phyloP scores from a whole-genome alignment of 192 early-diverging fungal genomes.

The Phycomyces nitens region DNA sequence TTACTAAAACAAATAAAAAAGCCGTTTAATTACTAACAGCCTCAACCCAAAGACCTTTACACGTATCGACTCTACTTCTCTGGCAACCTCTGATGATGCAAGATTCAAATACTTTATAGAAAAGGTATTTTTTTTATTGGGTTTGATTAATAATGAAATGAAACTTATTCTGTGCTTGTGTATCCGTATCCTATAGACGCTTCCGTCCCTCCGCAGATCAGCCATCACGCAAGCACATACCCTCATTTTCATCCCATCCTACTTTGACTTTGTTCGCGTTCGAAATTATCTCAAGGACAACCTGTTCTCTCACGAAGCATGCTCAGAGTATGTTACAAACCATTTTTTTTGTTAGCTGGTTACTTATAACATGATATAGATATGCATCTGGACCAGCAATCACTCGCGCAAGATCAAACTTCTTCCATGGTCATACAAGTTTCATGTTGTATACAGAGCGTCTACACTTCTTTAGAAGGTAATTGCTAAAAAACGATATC shows the following conservation, averaged over 20 bases:
- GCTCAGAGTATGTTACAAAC: constrained; percentile 69
- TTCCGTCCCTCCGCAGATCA: constrained; percentile 57
- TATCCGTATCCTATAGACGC: constrained; percentile 34
- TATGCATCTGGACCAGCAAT: constrained; percentile 82
- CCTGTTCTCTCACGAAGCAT: constrained; percentile 67
- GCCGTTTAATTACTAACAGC: too few species aligned
- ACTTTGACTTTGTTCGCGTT: constrained; percentile 95
- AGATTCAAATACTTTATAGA: constrained; percentile 86
- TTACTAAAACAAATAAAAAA: too few species aligned
- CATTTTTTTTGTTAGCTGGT: too few species aligned
- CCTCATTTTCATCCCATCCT: constrained; percentile 86
- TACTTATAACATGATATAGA: constrained; percentile 31
- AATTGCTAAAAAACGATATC: constrained; percentile 1
- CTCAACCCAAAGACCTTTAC: constrained; percentile 75
- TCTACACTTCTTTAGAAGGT: constrained; percentile 92
- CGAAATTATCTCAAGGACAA: constrained; percentile 83
- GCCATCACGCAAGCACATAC: constrained; percentile 58
- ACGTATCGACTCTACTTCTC: constrained; percentile 56
- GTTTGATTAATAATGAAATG: background rate
- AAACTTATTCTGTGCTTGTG: background rate
- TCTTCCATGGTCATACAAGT: constrained; percentile 75
- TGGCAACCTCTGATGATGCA: constrained; percentile 67
- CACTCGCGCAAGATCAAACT: constrained; percentile 67
- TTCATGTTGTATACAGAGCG: constrained; percentile 90
- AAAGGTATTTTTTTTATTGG: constrained; percentile 37